A percentile compares a stretch with the other conserved stretches of the same genome.
These are phyloP conservation scores for Schizochytrium sp. DNA, from an alignment of 108 stramenopile species.

Conservation along the genomic window DNA sequence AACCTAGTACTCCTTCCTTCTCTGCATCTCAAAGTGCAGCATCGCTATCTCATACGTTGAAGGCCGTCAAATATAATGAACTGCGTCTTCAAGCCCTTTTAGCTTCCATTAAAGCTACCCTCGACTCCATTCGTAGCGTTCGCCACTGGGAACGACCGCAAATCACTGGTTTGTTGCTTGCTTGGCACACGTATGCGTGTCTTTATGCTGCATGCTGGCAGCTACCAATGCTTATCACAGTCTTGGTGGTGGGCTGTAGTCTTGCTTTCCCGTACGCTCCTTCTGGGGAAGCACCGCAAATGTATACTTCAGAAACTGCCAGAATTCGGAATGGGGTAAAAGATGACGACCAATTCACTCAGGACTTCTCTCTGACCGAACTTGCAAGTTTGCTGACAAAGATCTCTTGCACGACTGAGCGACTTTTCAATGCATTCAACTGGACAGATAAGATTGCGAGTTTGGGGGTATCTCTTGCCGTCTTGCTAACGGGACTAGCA, in stretches of 20 bases:
- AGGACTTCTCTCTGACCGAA: not conserved
- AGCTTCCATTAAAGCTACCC: not conserved
- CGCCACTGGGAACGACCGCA: not conserved
- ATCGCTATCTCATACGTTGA: not conserved
- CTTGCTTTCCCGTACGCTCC: not conserved
- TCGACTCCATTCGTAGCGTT: not conserved
- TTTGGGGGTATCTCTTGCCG: not conserved
- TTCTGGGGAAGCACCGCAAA: not conserved
- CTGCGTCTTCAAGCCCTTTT: slow-evolving; percentile 1
- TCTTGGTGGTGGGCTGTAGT: not conserved
- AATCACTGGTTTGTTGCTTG: not conserved
- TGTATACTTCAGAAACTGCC: not conserved
- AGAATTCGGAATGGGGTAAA: not conserved
- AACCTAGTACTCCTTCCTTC: not conserved
- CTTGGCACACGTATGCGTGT: slow-evolving; percentile 2
- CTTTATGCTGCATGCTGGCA: slow-evolving; percentile 24
- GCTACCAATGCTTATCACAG: not conserved
- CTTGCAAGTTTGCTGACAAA: not conserved
- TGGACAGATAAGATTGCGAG: slow-evolving; percentile 26
- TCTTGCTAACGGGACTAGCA: not conserved
- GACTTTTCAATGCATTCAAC: slow-evolving; percentile 20
- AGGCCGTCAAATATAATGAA: not conserved
- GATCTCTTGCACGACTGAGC: not conserved
- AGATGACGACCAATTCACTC: not conserved
- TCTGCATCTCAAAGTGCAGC: too few relatives aligned